A percentile compares a stretch with the other conserved stretches of the same genome.
phyloP scores from a whole-genome alignment of 331 rosid genomes.

The Stylosanthes scabra region DNA sequence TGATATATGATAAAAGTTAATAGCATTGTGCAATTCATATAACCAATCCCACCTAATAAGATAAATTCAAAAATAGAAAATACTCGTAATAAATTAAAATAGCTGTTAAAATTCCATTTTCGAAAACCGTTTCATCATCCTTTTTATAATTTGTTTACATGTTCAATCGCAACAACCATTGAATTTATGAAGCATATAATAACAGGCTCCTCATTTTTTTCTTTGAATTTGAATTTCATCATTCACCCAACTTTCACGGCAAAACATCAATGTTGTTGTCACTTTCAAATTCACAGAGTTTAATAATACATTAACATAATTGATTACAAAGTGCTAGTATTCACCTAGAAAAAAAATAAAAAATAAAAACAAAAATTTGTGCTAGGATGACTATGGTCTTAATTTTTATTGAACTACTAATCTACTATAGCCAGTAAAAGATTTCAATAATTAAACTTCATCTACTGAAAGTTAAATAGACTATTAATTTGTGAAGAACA shows the following conservation, averaged over 20 bases:
- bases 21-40: too few species aligned
- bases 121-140: slow-evolving; percentile 27
- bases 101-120: slow-evolving; percentile 59
- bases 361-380: too few species aligned
- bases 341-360: too few species aligned
- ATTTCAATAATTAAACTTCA: background rate
- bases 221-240: slow-evolving; percentile 8
- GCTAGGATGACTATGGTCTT: background rate
- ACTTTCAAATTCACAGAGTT: slow-evolving; percentile 13
- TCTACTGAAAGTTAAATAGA: too few species aligned
- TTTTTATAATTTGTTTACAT: slow-evolving; percentile 37
- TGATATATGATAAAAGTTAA: too few species aligned
- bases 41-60: too few species aligned
- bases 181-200: slow-evolving; percentile 18
- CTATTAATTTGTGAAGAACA: too few species aligned
- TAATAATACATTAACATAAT: background rate
- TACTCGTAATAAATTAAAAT: background rate
- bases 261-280: slow-evolving; percentile 18
- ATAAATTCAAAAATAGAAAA: too few species aligned
- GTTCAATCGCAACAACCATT: slow-evolving; percentile 41
- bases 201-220: slow-evolving; percentile 1
- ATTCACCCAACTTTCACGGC: slow-evolving; percentile 28
- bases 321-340: background rate
- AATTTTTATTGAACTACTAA: background rate
- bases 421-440: background rate